Base-by-base conservation (phyloP, 768 basidiomycete genomes). In the Rhodosporidiobolus sp. region DNA sequence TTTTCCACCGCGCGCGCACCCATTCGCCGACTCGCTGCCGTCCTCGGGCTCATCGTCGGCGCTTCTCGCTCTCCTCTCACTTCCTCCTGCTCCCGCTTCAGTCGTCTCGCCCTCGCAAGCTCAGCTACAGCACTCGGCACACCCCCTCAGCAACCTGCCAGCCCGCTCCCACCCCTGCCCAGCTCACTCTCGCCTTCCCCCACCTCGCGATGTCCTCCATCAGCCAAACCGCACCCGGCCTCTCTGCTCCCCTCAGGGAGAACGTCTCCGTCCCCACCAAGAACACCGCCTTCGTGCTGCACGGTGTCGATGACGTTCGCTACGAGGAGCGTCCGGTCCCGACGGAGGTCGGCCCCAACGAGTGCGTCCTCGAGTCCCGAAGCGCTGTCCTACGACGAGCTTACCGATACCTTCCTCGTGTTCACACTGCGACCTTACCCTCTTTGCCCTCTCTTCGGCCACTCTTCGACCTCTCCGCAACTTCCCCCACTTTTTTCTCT, bases 321-420 rank as follows among this genome's bases (percentile, higher is more conserved):
- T 92, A 86, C 77, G 91, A 92, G 76, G 83, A 88, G 62, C 84
- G 89, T 7, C 87, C 88, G n/a, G 85, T 93, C 72, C 91, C 90
- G 38, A 84, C 88, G 16, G 72, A 77, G 83, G 89, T 90, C 64
- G 69, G 86, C 76, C 67, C 75, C 19, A 60, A 67, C 55, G 67
- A 74, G 77, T 78, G 61, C 45, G 77, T 56, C 10, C n/a, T n/a
- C n/a, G n/a, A n/a, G n/a, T n/a, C n/a, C 12, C 17, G 16, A 4
- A 20, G 24, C 43, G 14, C 53, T 26, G 49, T n/a, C 32, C 48
- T 30, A 26, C 46, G 3, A 26, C 30, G 17, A 32, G 24, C 11
- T 43, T 54, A 48, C 50, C 54, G 45, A 5, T 16, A 46, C 38
- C 38, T 53, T 30, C 8, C 48, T 24, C 28, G 20, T n/a, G 28